phyloP scores from a whole-genome alignment of 805 yeast species.

The Brettanomyces custersianus region DNA sequence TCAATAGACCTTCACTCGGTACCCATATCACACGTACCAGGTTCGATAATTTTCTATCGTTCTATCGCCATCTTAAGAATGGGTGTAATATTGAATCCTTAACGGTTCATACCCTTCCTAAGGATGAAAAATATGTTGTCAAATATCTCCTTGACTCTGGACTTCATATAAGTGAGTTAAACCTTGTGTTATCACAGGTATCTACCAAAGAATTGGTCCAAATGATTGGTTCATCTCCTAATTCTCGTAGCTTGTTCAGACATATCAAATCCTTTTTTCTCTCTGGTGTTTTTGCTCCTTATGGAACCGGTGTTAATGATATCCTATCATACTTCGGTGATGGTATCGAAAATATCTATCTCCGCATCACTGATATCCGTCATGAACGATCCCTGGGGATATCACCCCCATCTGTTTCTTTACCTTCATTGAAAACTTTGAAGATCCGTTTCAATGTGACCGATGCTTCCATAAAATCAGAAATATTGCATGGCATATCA shows the following conservation, averaged over 20 bases:
- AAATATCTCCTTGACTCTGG: conserved; percentile 9
- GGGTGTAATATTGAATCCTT: not conserved
- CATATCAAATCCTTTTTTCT: conserved; percentile 8
- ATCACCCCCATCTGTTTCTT: too few species aligned
- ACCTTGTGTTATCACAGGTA: conserved; percentile 4
- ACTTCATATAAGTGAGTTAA: conserved; percentile 4
- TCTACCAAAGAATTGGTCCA: conserved; percentile 7
- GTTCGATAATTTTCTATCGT: not conserved
- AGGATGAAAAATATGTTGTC: conserved; percentile 12
- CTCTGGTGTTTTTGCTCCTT: conserved; percentile 9
- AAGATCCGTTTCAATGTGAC: not conserved
- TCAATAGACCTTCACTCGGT: not conserved
- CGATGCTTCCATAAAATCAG: not conserved
- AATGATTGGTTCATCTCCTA: conserved; percentile 4
- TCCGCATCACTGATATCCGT: too few species aligned
- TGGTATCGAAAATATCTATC: too few species aligned
- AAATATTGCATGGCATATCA: not conserved
- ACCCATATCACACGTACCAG: not conserved
- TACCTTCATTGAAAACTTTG: not conserved
- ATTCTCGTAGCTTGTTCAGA: conserved; percentile 8
- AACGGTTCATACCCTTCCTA: conserved; percentile 3
- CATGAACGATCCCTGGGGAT: too few species aligned
- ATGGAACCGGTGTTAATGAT: conserved; percentile 11
- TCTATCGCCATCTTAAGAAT: not conserved
- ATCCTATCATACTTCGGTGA: conserved; percentile 4